phyloP scores from a whole-genome alignment of 257 asterid species.

The Nicotiana knightiana region DNA sequence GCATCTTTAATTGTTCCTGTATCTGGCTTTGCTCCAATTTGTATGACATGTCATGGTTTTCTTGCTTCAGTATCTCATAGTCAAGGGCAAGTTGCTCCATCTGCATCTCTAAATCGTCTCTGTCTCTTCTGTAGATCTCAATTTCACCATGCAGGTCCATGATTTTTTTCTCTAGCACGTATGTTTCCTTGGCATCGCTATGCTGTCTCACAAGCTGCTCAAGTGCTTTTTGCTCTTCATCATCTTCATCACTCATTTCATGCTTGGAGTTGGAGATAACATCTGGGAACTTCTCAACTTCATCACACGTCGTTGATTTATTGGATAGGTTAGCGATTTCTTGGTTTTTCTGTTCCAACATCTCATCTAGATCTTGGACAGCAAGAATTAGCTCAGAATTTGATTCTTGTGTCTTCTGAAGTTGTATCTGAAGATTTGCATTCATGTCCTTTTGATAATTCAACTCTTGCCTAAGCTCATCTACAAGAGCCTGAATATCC shows the following conservation, averaged over 20 bases:
- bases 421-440: conserved; percentile 67
- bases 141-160: conserved; percentile 63
- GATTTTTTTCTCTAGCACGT: conserved; percentile 68
- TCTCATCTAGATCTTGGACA: conserved; percentile 80
- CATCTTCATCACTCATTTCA: conserved; percentile 36
- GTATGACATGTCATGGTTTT: conserved; percentile 70
- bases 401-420: conserved; percentile 81
- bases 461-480: conserved; percentile 82
- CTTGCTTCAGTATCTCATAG: conserved; percentile 92
- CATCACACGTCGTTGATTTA: conserved; percentile 22
- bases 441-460: conserved; percentile 68
- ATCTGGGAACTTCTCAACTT: conserved; percentile 16
- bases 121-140: conserved; percentile 66
- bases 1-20: conserved; percentile 86
- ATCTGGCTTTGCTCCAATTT: conserved; percentile 78
- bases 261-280: conserved; percentile 17
- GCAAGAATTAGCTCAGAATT: conserved; percentile 86
- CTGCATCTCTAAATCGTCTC: conserved; percentile 81
- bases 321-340: conserved; percentile 28
- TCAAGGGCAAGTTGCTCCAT: conserved; percentile 99
- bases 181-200: conserved; percentile 55
- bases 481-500: conserved; percentile 46
- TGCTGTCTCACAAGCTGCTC: conserved; percentile 76
- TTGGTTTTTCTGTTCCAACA: conserved; percentile 67
- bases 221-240: conserved; percentile 73